Conservation (phyloP, 352 stramenopile species). For the Aphanomyces cochlioides region DNA sequence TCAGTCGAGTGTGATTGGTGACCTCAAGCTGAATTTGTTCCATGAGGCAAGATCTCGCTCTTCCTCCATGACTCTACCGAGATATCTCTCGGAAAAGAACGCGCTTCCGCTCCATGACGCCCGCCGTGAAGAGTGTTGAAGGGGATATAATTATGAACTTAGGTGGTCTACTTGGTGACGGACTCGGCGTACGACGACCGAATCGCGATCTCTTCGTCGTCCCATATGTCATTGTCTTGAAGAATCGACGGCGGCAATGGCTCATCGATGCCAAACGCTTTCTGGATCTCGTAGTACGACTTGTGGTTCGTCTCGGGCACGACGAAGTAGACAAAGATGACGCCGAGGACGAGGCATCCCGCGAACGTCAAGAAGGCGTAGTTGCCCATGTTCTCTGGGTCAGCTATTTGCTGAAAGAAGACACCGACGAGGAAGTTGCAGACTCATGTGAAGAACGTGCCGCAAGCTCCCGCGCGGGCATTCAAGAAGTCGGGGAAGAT, state of each 20-base stretch:
- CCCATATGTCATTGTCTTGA: background rate
- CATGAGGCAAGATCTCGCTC: background rate
- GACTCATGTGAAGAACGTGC: conserved; percentile 34
- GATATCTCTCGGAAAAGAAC: background rate
- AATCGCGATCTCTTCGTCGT: background rate
- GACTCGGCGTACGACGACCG: background rate
- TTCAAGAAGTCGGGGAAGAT: conserved; percentile 27
- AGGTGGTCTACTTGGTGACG: background rate
- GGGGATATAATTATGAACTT: too few species aligned
- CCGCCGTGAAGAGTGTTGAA: background rate
- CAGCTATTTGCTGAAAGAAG: conserved; percentile 42
- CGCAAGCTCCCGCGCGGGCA: conserved; percentile 19
- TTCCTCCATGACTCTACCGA: background rate
- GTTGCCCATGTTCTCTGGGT: conserved; percentile 32
- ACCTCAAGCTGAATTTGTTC: conserved; percentile 1
- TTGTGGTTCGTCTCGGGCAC: conserved; percentile 47
- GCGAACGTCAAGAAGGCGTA: conserved; percentile 42
- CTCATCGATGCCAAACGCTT: conserved; percentile 40
- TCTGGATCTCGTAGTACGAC: conserved; percentile 50
- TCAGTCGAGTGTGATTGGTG: too few species aligned
- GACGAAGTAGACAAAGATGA: conserved; percentile 35
- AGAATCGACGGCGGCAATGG: background rate
- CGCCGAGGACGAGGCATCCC: conserved; percentile 39
- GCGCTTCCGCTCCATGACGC: background rate
- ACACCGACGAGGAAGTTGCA: conserved; percentile 46